Conservation (phyloP, 75 land plant species). For the Picea glauca region DNA sequence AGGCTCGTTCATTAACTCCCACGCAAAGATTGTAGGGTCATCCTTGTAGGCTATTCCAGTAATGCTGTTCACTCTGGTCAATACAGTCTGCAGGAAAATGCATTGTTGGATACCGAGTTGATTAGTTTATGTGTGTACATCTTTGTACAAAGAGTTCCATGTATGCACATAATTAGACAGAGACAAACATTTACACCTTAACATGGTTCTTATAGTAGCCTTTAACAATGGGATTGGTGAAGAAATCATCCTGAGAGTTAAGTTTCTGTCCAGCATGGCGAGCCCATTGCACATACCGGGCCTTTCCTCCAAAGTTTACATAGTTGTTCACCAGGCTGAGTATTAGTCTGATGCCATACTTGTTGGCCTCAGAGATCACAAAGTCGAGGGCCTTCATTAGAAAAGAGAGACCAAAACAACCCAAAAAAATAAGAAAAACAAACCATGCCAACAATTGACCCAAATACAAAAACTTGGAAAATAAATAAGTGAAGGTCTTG, state of each 20-base stretch:
- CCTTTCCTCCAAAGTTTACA: slow-evolving; percentile 36
- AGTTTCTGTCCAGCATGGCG: slow-evolving; percentile 5
- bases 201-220: slow-evolving; percentile 34
- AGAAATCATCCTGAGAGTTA: slow-evolving; percentile 19
- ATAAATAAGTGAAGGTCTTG: too few relatives aligned
- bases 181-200: not conserved
- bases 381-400: slow-evolving; percentile 43
- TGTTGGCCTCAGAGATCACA: slow-evolving; percentile 49
- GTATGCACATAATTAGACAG: too few relatives aligned
- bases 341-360: slow-evolving; percentile 38
- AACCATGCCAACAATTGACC: too few relatives aligned
- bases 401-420: too few relatives aligned
- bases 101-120: too few relatives aligned
- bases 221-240: slow-evolving; percentile 17
- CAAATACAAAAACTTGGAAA: too few relatives aligned
- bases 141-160: too few relatives aligned
- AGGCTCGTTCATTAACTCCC: slow-evolving; percentile 97
- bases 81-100: slow-evolving; percentile 1
- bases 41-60: slow-evolving; percentile 68
- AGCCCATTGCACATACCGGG: slow-evolving; percentile 67
- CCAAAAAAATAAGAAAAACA: too few relatives aligned
- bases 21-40: slow-evolving; percentile 70
- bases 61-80: slow-evolving; percentile 69
- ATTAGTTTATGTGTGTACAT: too few relatives aligned
- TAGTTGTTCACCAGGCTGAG: slow-evolving; percentile 56